Evolutionary conservation across 2,329 filamentous ascomycete species (phyloP).

Genomic region (Ilyonectria sp.): DNA sequence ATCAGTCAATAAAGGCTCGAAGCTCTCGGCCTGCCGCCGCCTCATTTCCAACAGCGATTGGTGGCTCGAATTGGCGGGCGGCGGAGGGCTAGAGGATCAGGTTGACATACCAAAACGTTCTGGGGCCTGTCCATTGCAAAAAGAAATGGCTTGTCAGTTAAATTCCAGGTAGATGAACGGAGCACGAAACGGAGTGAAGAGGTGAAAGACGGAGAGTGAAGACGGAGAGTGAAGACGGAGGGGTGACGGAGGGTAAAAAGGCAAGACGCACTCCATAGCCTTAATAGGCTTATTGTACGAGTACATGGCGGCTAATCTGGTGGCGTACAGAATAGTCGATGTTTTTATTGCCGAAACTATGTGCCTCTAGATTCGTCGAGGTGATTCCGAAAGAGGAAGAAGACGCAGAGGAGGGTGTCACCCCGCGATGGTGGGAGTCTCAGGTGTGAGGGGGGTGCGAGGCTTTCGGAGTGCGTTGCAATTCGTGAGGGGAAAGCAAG

Average conservation of each 20-base stretch:
- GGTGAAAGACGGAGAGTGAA: slow-evolving; percentile 19
- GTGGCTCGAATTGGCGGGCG: slow-evolving; percentile 13
- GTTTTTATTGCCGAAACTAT: slow-evolving; percentile 37
- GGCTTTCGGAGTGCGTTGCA: not conserved
- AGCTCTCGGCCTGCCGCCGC: slow-evolving; percentile 3
- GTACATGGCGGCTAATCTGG: slow-evolving; percentile 48
- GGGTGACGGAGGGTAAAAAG: slow-evolving; percentile 25
- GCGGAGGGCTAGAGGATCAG: not conserved
- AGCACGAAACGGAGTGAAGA: slow-evolving; percentile 14
- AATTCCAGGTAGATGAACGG: slow-evolving; percentile 23
- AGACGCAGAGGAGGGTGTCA: slow-evolving; percentile 39
- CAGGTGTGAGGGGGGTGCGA: slow-evolving; percentile 37
- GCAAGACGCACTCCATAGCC: slow-evolving; percentile 55
- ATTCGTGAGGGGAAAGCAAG: not conserved
- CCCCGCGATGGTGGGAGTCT: slow-evolving; percentile 40
- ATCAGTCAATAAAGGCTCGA: slow-evolving; percentile 33
- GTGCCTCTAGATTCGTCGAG: slow-evolving; percentile 31
- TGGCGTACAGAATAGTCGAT: slow-evolving; percentile 31
- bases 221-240: slow-evolving; percentile 7
- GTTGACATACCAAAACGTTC: slow-evolving; percentile 51
- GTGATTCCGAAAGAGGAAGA: slow-evolving; percentile 42
- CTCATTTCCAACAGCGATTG: slow-evolving; percentile 24
- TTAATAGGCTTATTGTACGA: slow-evolving; percentile 56
- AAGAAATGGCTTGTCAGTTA: slow-evolving; percentile 29
- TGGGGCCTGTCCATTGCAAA: slow-evolving; percentile 53